Evolutionary conservation across 495 filamentous ascomycete species (phyloP).

Genomic region (Wilcoxina mikolae): DNA sequence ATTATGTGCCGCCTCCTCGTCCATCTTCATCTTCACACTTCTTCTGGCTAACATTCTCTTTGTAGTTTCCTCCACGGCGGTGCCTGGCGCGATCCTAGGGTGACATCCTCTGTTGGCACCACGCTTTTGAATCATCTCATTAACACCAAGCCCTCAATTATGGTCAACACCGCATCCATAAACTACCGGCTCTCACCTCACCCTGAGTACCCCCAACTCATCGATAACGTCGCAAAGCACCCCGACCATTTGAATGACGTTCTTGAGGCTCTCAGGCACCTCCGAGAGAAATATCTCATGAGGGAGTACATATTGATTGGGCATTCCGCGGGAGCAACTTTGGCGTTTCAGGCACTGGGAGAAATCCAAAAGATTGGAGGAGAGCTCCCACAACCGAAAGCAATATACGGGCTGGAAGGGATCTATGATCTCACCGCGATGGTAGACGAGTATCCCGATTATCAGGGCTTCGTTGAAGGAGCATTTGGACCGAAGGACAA

Average conservation of each 20-base stretch:
- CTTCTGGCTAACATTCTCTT: background rate
- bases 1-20: background rate
- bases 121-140: constrained; percentile 36
- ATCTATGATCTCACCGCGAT: constrained; percentile 51
- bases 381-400: constrained; percentile 26
- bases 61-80: constrained; percentile 82
- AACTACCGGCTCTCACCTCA: constrained; percentile 71
- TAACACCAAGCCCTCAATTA: constrained; percentile 14
- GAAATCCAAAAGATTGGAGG: constrained; percentile 31
- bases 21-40: background rate
- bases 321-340: constrained; percentile 60
- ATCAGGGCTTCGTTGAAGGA: constrained; percentile 43
- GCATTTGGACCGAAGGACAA: constrained; percentile 45
- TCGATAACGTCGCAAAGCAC: constrained; percentile 33
- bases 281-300: constrained; percentile 43
- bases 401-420: constrained; percentile 47
- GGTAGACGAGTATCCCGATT: constrained; percentile 37
- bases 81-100: constrained; percentile 66
- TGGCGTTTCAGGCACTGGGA: constrained; percentile 50
- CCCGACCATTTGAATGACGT: constrained; percentile 66
- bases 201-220: constrained; percentile 29
- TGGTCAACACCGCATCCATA: constrained; percentile 48
- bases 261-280: constrained; percentile 42
- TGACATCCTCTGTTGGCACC: constrained; percentile 39
- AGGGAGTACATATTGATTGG: constrained; percentile 51